phyloP scores from a whole-genome alignment of 2,329 filamentous ascomycete species.

The Ophiobolus disseminans region DNA sequence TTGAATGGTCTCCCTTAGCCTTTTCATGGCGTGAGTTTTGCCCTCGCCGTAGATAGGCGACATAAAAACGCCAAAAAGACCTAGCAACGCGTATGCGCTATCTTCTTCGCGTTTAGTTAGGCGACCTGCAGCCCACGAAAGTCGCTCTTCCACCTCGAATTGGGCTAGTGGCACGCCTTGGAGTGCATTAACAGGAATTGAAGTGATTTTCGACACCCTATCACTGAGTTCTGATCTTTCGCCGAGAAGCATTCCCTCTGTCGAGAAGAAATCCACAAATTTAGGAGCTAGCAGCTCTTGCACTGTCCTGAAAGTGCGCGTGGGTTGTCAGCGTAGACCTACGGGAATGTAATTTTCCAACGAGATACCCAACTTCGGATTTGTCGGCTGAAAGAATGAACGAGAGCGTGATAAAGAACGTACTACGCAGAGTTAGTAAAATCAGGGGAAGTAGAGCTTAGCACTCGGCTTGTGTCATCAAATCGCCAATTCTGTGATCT shows the following conservation, averaged over 20 bases:
- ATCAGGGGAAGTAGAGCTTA: no score
- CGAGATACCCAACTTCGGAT: no score
- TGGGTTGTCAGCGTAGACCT: no score
- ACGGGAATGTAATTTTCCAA: no score
- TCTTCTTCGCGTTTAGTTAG: constrained; percentile 5
- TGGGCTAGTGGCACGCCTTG: background rate
- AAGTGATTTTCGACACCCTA: background rate
- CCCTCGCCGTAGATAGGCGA: constrained; percentile 3
- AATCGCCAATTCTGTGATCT: no score
- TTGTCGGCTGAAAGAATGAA: no score
- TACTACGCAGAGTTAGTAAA: no score
- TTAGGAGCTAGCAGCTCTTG: background rate
- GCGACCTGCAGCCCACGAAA: background rate
- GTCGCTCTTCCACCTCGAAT: background rate
- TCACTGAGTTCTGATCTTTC: background rate
- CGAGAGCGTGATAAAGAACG: no score
- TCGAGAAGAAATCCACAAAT: constrained; percentile 1
- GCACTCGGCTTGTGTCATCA: no score
- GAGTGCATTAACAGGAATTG: background rate
- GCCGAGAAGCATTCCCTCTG: background rate
- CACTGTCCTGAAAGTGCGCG: no score
- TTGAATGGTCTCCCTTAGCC: background rate
- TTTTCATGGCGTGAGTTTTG: background rate
- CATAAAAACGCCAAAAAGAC: constrained; percentile 1
- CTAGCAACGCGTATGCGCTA: constrained; percentile 2